These are phyloP conservation scores for Fraxinus anomala DNA, from an alignment of 257 asterid genomes.

Conservation along the genomic window DNA sequence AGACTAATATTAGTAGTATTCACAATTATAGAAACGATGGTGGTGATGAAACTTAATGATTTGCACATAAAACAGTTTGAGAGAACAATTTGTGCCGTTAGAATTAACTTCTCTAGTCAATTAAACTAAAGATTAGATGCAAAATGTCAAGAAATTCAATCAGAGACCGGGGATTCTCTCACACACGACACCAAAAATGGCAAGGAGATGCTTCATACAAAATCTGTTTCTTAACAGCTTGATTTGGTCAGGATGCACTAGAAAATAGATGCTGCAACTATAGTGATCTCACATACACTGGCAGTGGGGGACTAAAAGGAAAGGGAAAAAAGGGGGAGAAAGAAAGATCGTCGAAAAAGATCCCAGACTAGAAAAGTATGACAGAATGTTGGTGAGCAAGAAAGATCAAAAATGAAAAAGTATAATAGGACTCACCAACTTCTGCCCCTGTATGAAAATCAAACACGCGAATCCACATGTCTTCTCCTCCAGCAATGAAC, in stretches of 20 bases:
- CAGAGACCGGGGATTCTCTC: background rate
- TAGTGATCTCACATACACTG: background rate
- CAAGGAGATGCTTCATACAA: background rate
- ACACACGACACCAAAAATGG: background rate
- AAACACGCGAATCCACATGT: slow-evolving; percentile 88
- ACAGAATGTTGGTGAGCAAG: background rate
- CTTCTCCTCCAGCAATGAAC: slow-evolving; percentile 95
- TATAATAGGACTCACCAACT: slow-evolving; percentile 53
- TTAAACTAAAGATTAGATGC: background rate
- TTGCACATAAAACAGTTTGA: background rate
- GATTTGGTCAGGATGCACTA: background rate
- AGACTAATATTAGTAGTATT: no score
- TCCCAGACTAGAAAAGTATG: background rate
- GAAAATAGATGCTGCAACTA: background rate
- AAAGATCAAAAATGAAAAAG: background rate
- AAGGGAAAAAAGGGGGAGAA: background rate
- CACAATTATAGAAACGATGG: background rate
- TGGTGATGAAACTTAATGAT: background rate
- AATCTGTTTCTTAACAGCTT: background rate
- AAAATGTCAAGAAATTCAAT: background rate
- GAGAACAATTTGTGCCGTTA: background rate
- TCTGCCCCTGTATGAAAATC: slow-evolving; percentile 87
- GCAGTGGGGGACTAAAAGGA: background rate
- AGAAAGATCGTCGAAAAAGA: background rate
- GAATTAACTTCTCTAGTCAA: background rate